Base-by-base conservation (phyloP, 495 filamentous ascomycete species). In the Neurospora hispaniola region DNA sequence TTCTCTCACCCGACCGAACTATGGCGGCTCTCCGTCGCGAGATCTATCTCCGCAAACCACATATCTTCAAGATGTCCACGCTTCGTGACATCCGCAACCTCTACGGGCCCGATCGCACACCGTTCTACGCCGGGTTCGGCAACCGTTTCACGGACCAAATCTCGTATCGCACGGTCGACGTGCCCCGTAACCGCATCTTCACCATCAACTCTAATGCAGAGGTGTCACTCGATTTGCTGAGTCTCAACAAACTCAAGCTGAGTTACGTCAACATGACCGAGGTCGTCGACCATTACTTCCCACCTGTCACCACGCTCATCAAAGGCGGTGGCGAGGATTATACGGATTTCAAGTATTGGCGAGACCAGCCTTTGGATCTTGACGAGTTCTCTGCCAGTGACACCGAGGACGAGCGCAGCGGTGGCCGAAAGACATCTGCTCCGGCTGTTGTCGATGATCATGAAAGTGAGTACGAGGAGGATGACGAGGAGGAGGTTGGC, bases 1-100 rank as follows among this genome's bases (percentile, higher is more conserved):
- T 99, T 73, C 90, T 97, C 81, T 96, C 92, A 46, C 96, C 96
- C 0, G 96, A 99, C 82, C 88, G 96, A 39, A 98, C 94, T 1
- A 96, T 98, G 83, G 93, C 96, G n/a, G 96, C 96, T 1, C 85
- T 99, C 20, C 86, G 95, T 75, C 89, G 96, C 46, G 96, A 99
- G 79, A 90, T 99, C 12, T 99, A 99, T 77, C 85, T 99, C 23
- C 89, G 96, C 59, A 97, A 98, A 81, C 96, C 96, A 0, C 94
- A 99, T 78, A 93, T 98, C 5, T 99, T 99, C 88, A 99, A 99
- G 83, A 99, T 99, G 96, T 91, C 95, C 6, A 98, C 96, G 74
- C 83, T 99, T 48, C 89, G 96, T 31, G 96, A 99, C 81, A 98
- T 99, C 73, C 86, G 93, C 73, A 91, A 89, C 69, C 88, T 99